These are phyloP conservation scores for Phaeosphaeria sp. DNA, from an alignment of 2,329 filamentous ascomycete species.

Conservation along the genomic window DNA sequence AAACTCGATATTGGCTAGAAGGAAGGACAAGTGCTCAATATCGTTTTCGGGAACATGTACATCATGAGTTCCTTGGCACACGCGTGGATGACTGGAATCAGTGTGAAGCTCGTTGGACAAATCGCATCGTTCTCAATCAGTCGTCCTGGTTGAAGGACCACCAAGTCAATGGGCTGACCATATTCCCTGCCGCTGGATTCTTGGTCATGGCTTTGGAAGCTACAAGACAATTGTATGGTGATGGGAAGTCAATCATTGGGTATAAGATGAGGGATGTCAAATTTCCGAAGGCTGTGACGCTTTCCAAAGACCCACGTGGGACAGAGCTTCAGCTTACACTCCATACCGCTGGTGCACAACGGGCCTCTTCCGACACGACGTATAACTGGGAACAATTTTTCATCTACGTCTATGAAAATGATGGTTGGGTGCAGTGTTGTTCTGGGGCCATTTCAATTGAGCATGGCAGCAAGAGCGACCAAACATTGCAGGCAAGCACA, in stretches of 20 bases:
- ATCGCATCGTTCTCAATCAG: conserved; percentile 25
- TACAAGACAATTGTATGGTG: conserved; percentile 6
- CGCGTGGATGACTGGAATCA: conserved; percentile 18
- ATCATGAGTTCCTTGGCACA: conserved; percentile 30
- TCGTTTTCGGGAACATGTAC: conserved; percentile 11
- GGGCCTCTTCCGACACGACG: neutral
- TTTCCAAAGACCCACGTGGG: conserved; percentile 7
- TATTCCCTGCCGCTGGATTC: conserved; percentile 37
- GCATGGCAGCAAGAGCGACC: neutral
- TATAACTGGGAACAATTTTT: conserved; percentile 10
- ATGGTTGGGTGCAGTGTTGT: conserved; percentile 33
- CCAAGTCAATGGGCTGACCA: conserved; percentile 14
- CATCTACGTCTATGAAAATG: conserved; percentile 14
- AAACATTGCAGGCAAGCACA: neutral
- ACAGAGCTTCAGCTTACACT: conserved; percentile 21
- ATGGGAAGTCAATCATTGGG: neutral
- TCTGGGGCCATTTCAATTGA: conserved; percentile 23
- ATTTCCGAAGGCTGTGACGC: conserved; percentile 7
- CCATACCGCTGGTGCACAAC: neutral
- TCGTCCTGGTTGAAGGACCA: conserved; percentile 35
- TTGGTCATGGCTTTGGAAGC: conserved; percentile 37
- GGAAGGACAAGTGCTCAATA: conserved; percentile 13
- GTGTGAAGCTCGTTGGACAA: conserved; percentile 12
- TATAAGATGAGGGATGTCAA: conserved; percentile 13
- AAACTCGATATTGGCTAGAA: conserved; percentile 19